Conservation (phyloP, 805 yeast genomes). For the Nakazawaea anatomiae region DNA sequence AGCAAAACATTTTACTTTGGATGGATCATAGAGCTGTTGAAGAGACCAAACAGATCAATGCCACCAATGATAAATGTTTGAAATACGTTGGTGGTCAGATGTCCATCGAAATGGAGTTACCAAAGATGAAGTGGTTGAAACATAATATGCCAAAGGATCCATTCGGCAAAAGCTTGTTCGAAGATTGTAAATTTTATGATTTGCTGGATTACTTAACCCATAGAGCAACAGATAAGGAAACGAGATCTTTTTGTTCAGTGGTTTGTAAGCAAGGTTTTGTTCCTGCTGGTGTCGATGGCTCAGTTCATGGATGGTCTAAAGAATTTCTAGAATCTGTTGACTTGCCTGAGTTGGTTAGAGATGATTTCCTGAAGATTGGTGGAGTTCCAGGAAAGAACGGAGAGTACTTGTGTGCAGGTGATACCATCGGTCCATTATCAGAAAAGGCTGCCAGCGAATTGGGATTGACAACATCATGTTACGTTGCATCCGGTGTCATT, state of each 20-base stretch:
- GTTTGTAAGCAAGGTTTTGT: conserved; percentile 95
- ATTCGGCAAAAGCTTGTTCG: conserved; percentile 33
- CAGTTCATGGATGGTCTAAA: conserved; percentile 82
- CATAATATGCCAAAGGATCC: conserved; percentile 63
- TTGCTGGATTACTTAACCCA: conserved; percentile 88
- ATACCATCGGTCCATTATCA: conserved; percentile 70
- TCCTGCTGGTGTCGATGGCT: conserved; percentile 87
- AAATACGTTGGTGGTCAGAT: conserved; percentile 95
- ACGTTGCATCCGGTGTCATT: conserved; percentile 92
- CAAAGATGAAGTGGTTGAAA: conserved; percentile 95
- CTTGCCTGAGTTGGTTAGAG: conserved; percentile 69
- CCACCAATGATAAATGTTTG: conserved; percentile 70
- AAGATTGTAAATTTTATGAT: conserved; percentile 76
- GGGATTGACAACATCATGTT: conserved; percentile 74
- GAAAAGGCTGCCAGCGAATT: conserved; percentile 68
- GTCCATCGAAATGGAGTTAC: conserved; percentile 98
- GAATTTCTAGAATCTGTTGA: conserved; percentile 68
- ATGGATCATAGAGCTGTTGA: conserved; percentile 94
- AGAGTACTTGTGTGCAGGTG: conserved; percentile 80
- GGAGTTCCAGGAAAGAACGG: conserved; percentile 77
- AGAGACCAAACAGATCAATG: conserved; percentile 78
- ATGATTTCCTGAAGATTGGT: conserved; percentile 75
- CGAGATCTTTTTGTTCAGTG: conserved; percentile 83
- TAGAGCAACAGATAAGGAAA: conserved; percentile 82
- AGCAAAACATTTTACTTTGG: conserved; percentile 89